Evolutionary conservation across 306 rosid species (phyloP).

Genomic region (Lathyrus aphaca): DNA sequence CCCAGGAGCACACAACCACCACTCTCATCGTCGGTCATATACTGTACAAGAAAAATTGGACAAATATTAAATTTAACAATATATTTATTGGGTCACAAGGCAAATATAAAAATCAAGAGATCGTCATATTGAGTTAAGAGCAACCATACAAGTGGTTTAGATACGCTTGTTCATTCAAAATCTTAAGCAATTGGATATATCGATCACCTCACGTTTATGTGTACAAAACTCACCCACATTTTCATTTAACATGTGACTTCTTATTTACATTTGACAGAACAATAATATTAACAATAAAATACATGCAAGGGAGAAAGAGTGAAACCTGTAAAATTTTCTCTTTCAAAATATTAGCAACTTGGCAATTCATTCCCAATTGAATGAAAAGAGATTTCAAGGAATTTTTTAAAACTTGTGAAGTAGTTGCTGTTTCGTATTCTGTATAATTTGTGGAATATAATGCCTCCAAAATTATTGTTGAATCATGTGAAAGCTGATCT

Average conservation of each 20-base stretch:
- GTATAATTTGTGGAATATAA: neutral
- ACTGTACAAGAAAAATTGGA: neutral
- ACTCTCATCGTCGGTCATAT: neutral
- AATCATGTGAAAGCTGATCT: conserved; percentile 3
- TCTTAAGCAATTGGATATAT: neutral
- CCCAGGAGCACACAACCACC: neutral
- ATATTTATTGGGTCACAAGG: neutral
- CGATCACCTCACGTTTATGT: too few relatives aligned
- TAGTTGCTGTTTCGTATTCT: conserved; percentile 12
- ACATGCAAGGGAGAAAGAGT: neutral
- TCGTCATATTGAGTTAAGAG: neutral
- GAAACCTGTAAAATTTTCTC: conserved; percentile 27
- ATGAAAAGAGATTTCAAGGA: conserved; percentile 15
- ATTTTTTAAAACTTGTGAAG: conserved; percentile 6
- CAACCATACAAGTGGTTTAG: neutral
- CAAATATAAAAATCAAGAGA: neutral
- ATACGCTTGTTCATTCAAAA: neutral
- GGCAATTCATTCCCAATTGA: conserved; percentile 34
- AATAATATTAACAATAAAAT: too few relatives aligned
- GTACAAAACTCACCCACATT: too few relatives aligned
- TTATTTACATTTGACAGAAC: neutral
- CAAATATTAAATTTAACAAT: neutral
- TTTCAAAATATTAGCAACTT: neutral
- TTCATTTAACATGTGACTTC: too few relatives aligned
- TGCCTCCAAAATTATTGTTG: neutral